Base-by-base conservation (phyloP, 768 basidiomycete genomes). In the Pluteus cervinus region DNA sequence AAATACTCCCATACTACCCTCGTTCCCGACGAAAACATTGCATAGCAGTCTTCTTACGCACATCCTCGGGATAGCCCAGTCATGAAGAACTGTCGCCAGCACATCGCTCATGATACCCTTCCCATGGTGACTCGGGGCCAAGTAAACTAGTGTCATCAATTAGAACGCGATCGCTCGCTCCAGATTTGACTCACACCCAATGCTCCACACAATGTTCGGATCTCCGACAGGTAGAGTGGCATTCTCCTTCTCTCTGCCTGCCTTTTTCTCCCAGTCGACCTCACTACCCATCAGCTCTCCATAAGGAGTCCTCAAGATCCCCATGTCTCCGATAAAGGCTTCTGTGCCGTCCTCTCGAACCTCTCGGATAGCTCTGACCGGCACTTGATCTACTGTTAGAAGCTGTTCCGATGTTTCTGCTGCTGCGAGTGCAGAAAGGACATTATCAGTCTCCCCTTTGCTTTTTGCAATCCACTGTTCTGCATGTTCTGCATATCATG, bases 1-100 rank as follows among this genome's bases (percentile, higher is more conserved):
- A 46, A 86, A 82, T 12, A 85, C 81, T 33, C 73, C 64, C 5
- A 66, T 58, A 44, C 85, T 86, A 0, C 65, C 81, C 4, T 54
- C 50, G 55, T 87, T 87, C 5, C 65, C 79, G 4, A 51, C 50
- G 33, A 71, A 73, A 5, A 69, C 64, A 8, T 60, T 57, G 2
- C 57, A 70, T 12, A 61, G 54, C 41, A 84, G 62, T 33, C 52
- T 52, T 7, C 66, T 65, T 5, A 69, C 64, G 1, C 69, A 66
- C 83, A 86, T 82, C 33, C 78, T 60, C 1, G 80, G 81, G 28
- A 83, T 61, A 15, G 63, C 74, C 82, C 85, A 85, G 8, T 66
- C 50, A 12, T 68, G 50, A 29, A 86, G 36, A 22, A 88, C 33
- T 4, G 69, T 69, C 6, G 56, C 56, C 22, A 87, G 49, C 0